A percentile compares a stretch with the other conserved stretches of the same genome.
phyloP scores from a whole-genome alignment of 1,284 basidiomycete genomes.

The Malassezia brasiliensis region DNA sequence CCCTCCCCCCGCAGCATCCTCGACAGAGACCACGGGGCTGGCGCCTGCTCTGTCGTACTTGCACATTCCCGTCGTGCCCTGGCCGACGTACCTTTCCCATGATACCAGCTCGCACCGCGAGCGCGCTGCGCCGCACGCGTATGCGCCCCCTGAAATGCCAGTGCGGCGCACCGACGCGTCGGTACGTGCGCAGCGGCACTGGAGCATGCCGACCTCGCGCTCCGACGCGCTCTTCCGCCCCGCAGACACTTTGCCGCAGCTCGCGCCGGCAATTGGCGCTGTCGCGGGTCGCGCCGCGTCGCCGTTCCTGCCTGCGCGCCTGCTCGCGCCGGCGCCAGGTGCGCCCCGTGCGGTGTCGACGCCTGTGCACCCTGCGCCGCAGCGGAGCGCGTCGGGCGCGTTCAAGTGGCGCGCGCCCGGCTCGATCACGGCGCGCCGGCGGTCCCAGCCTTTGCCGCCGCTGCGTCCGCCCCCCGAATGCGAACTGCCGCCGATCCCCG shows the following conservation, averaged over 20 bases:
- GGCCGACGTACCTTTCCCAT: too few species aligned
- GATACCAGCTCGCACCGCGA: too few species aligned
- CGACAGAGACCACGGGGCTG: too few species aligned
- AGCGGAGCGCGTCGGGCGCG: not conserved
- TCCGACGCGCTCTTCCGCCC: not conserved
- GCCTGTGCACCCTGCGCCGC: not conserved
- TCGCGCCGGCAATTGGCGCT: not conserved
- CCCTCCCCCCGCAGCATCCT: too few species aligned
- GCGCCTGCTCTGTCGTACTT: too few species aligned
- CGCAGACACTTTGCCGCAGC: not conserved
- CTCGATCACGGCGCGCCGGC: not conserved
- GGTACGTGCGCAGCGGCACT: not conserved
- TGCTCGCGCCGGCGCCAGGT: not conserved
- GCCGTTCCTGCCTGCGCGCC: conserved; percentile 1
- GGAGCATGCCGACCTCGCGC: not conserved
- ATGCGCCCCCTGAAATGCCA: not conserved
- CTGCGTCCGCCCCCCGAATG: not conserved
- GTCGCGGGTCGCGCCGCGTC: not conserved
- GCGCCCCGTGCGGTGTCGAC: not conserved
- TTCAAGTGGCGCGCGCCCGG: not conserved
- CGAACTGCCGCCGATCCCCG: not conserved
- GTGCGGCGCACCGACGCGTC: not conserved
- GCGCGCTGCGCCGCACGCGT: too few species aligned
- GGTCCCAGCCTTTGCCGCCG: not conserved
- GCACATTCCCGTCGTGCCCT: too few species aligned